phyloP scores from a whole-genome alignment of 2,329 filamentous ascomycete genomes.

The Sclerotinia subarctica region DNA sequence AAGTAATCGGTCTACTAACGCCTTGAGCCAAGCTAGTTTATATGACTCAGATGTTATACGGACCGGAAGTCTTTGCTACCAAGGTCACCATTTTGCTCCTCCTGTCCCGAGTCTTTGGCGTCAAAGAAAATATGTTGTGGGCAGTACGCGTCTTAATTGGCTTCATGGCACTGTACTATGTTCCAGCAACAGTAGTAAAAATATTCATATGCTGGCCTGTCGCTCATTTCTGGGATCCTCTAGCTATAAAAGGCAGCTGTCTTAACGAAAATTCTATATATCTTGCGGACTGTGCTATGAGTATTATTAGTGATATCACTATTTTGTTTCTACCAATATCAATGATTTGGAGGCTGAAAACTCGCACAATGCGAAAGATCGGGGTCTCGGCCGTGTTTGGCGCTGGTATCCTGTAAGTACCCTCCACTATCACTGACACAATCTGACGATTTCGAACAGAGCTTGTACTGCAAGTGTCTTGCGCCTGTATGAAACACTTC shows the following conservation, averaged over 20 bases:
- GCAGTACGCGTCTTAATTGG: neutral
- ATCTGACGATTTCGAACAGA: neutral
- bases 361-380: slow-evolving; percentile 4
- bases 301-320: slow-evolving; percentile 3
- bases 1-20: neutral
- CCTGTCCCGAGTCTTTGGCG: neutral
- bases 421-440: too few species aligned
- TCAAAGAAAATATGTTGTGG: neutral
- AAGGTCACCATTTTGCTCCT: slow-evolving; percentile 9
- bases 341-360: slow-evolving; percentile 5
- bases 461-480: neutral
- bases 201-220: slow-evolving; percentile 15
- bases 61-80: neutral
- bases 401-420: neutral
- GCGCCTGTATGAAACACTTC: neutral
- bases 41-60: neutral
- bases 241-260: neutral
- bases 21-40: neutral
- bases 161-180: neutral
- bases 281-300: slow-evolving; percentile 5
- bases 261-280: slow-evolving; percentile 7
- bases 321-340: slow-evolving; percentile 2
- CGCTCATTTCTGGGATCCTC: slow-evolving; percentile 6
- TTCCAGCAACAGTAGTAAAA: slow-evolving; percentile 1
- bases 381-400: neutral